Percentiles rank a stretch among this genome's conserved stretches.
These are phyloP conservation scores for Glomus cerebriforme DNA, from an alignment of 192 early-diverging fungal genomes.

Conservation along the genomic window DNA sequence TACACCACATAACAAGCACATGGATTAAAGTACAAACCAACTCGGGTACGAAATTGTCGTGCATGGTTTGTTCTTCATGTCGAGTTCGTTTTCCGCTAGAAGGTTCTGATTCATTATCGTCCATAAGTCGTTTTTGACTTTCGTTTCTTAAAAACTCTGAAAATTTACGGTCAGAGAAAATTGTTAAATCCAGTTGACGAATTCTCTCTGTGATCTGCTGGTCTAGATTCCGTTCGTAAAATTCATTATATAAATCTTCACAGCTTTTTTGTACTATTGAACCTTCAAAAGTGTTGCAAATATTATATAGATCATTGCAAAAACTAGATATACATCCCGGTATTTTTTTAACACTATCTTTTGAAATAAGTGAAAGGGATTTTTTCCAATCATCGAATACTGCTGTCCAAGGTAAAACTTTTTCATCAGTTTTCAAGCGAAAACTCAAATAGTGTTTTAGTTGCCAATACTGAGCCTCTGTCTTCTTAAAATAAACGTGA, in stretches of 20 bases:
- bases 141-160: not conserved
- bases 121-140: not conserved
- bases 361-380: not conserved
- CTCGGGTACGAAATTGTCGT: not conserved
- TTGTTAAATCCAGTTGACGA: not conserved
- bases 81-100: not conserved
- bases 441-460: constrained; percentile 4
- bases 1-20: too few relatives aligned
- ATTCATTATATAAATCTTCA: constrained; percentile 1
- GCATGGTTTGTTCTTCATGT: too few relatives aligned
- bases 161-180: not conserved
- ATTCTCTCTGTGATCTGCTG: not conserved
- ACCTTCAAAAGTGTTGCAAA: constrained; percentile 4
- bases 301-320: constrained; percentile 4
- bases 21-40: constrained; percentile 10
- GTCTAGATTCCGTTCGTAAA: not conserved
- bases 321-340: not conserved
- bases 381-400: not conserved
- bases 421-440: constrained; percentile 6
- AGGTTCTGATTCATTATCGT: not conserved
- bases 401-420: not conserved
- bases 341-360: not conserved
- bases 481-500: constrained; percentile 4
- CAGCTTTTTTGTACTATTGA: not conserved
- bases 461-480: constrained; percentile 19